Evolutionary conservation across 192 early-diverging fungal genomes (phyloP).

Genomic region (Linnemannia zychae): DNA sequence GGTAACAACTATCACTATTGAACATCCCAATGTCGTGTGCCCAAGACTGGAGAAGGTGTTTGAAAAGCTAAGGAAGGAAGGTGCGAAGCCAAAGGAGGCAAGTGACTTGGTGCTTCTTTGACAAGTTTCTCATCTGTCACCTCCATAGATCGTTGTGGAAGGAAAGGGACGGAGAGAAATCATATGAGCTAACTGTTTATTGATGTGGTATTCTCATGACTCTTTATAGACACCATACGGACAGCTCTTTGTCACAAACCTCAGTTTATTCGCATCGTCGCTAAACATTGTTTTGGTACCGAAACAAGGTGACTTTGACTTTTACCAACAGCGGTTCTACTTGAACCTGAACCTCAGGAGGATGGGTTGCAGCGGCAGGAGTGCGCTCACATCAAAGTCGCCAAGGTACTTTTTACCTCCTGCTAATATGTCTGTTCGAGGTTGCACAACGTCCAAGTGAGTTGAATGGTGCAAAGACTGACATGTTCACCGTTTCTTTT

Average conservation of each 20-base stretch:
- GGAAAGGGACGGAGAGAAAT: neutral
- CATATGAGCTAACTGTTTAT: neutral
- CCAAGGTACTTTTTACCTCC: constrained; percentile 52
- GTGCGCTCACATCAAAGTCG: constrained; percentile 61
- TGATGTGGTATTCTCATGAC: neutral
- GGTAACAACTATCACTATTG: constrained; percentile 28
- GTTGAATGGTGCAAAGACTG: neutral
- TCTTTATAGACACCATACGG: constrained; percentile 60
- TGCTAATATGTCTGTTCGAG: neutral
- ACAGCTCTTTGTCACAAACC: constrained; percentile 62
- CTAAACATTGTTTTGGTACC: constrained; percentile 66
- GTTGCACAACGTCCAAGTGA: neutral
- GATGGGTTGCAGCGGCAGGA: constrained; percentile 65
- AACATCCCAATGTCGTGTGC: constrained; percentile 39
- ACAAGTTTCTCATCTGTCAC: neutral
- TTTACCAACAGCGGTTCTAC: constrained; percentile 58
- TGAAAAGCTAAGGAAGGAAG: constrained; percentile 32
- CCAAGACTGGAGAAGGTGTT: constrained; percentile 47
- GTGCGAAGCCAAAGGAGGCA: constrained; percentile 48
- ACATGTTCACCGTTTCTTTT: neutral
- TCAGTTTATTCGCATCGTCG: constrained; percentile 59
- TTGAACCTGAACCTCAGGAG: constrained; percentile 65
- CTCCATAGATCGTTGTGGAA: neutral
- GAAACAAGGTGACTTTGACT: constrained; percentile 62
- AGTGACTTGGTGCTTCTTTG: neutral